Evolutionary conservation across 1,284 basidiomycete species (phyloP), one percentile per base, ranked within the genome.

Genomic region (Neotropicomus parvogracilis): DNA sequence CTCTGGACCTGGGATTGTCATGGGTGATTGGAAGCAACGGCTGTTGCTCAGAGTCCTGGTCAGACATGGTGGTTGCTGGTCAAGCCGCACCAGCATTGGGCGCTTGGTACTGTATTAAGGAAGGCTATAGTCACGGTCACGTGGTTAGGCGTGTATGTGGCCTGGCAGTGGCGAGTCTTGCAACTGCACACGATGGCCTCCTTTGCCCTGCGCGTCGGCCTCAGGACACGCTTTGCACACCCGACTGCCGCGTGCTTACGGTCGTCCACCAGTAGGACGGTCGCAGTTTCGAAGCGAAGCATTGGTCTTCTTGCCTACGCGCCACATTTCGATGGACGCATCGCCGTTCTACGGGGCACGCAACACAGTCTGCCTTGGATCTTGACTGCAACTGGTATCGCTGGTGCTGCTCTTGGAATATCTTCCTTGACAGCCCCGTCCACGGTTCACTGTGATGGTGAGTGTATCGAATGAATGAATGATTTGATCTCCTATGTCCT

Each of bases 1-100:
- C 47, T 36, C 53, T 53, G 52, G 53, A 41, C 38, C 49, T 52
- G 16, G 53, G 39, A 27, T 52, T 52, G 11, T 64, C 61, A 19
- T 54, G 47, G 5, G 61, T 44, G 1, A 69, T 56, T 12, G 73
- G 63, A 42, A 85, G 75, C 27, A 85, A 69, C 29, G 79, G 79
- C 37, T 81, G 70, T 50, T 74, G 72, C 58, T 85, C 83, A 40
- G 69, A 42, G 39, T 56, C 57, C 73, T 69, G 57, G 46, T 54
- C 56, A 14, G 55, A 52, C 67, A 69, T 69, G 59, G 8, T 64
- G 60, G 63, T 67, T 56, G 35, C 48, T 50, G 45, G 50, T 50
- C 51, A 64, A 57, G 53, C 43, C 46, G 26, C 24, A 32, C 14
- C 26, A 6, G 12, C 11, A 24, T 14, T 20, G 11, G 48, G 40